phyloP scores from a whole-genome alignment of 2,329 filamentous ascomycete species.

The Emergomyces orientalis region DNA sequence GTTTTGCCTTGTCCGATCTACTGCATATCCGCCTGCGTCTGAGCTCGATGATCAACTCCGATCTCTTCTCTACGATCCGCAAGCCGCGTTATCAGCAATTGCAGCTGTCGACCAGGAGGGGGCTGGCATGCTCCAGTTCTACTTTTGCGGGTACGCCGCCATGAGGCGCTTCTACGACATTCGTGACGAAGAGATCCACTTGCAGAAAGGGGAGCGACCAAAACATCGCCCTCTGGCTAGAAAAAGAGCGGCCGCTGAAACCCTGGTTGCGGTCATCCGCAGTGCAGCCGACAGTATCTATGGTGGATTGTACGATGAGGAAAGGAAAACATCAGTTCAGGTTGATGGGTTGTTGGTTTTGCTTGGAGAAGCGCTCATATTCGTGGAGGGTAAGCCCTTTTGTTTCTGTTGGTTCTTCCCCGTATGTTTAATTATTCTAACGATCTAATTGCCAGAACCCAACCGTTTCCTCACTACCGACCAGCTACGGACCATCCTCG shows the following conservation, averaged over 20 bases:
- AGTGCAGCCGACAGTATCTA: constrained; percentile 85
- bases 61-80: constrained; percentile 61
- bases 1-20: constrained; percentile 76
- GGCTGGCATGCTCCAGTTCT: constrained; percentile 70
- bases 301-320: constrained; percentile 76
- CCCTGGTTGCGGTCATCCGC: constrained; percentile 71
- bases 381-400: constrained; percentile 50
- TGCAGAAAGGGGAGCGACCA: constrained; percentile 32
- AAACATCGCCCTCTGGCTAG: constrained; percentile 47
- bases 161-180: constrained; percentile 82
- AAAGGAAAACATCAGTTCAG: constrained; percentile 71
- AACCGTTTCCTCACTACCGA: constrained; percentile 54
- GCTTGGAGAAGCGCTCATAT: constrained; percentile 72
- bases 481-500: constrained; percentile 66
- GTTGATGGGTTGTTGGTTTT: constrained; percentile 79
- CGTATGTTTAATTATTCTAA: background rate
- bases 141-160: constrained; percentile 86
- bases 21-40: constrained; percentile 60
- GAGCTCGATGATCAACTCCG: constrained; percentile 66
- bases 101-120: constrained; percentile 69
- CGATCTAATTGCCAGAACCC: constrained; percentile 31
- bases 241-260: constrained; percentile 60
- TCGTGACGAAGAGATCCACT: constrained; percentile 56
- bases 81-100: constrained; percentile 59
- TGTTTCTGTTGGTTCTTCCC: background rate